Percentiles rank a stretch among this genome's conserved stretches.
Evolutionary conservation across 352 stramenopile genomes (phyloP).

Genomic region (Elongisporangium prolatum): DNA sequence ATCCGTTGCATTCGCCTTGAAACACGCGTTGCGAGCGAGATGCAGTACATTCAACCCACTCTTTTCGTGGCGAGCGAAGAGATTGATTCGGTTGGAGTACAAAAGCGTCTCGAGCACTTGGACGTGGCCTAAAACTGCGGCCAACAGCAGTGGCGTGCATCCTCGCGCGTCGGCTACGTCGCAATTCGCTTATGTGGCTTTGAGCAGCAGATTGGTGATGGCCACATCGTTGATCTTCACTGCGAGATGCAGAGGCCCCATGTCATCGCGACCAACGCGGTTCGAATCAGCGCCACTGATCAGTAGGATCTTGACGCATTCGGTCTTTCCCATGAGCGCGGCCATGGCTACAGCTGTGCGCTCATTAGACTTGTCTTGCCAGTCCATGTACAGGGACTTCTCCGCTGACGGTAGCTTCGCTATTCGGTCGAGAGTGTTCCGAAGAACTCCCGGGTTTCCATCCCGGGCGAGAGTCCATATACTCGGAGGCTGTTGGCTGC

Average conservation of each 20-base stretch:
- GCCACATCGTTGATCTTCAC: background rate
- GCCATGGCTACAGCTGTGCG: conserved; percentile 71
- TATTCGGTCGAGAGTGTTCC: conserved; percentile 11
- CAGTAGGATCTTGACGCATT: conserved; percentile 57
- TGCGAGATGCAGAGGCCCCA: background rate
- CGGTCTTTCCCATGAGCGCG: conserved; percentile 43
- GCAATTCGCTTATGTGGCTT: conserved; percentile 17
- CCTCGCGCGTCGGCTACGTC: conserved; percentile 59
- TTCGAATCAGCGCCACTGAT: conserved; percentile 17
- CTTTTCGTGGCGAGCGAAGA: background rate
- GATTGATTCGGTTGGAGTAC: background rate
- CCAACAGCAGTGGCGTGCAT: conserved; percentile 41
- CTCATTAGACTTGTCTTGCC: conserved; percentile 12
- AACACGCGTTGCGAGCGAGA: background rate
- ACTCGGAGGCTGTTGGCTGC: background rate
- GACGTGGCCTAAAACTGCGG: background rate
- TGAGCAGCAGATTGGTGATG: background rate
- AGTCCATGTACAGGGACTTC: background rate
- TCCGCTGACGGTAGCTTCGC: too few relatives aligned
- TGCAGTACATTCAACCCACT: background rate
- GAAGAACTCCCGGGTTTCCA: background rate
- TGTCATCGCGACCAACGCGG: background rate
- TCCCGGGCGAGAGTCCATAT: background rate
- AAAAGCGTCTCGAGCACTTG: background rate
- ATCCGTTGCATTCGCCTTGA: background rate